These are phyloP conservation scores for Fusarium palustre DNA, from an alignment of 2,329 filamentous ascomycete species.

Conservation along the genomic window DNA sequence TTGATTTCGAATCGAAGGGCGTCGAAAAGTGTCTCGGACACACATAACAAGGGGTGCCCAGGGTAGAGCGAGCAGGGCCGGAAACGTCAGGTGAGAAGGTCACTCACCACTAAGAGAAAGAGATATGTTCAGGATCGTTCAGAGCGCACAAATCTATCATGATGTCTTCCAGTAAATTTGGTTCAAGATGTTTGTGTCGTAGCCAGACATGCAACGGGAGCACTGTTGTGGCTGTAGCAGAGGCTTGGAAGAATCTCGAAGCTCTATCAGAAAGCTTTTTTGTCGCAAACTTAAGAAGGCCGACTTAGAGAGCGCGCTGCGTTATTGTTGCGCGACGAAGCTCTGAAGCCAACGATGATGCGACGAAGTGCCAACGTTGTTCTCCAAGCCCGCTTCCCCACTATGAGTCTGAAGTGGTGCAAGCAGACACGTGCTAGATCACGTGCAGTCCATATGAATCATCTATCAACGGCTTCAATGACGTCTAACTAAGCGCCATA, in stretches of 20 bases:
- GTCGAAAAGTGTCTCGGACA: background rate
- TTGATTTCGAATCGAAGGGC: background rate
- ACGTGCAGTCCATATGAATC: background rate
- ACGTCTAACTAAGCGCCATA: background rate
- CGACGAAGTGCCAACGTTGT: constrained; percentile 46
- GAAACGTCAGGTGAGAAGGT: constrained; percentile 13
- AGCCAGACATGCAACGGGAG: constrained; percentile 41
- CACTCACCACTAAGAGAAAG: constrained; percentile 58
- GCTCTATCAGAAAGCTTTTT: constrained; percentile 23
- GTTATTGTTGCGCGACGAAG: constrained; percentile 43
- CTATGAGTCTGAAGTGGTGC: constrained; percentile 30
- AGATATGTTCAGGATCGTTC: constrained; percentile 49
- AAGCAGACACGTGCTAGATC: constrained; percentile 23
- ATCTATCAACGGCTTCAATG: constrained; percentile 1
- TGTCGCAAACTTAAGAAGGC: constrained; percentile 24
- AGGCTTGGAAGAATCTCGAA: constrained; percentile 7
- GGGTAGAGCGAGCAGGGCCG: constrained; percentile 7
- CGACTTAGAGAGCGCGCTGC: constrained; percentile 31
- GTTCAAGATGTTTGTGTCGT: constrained; percentile 43
- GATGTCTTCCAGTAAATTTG: constrained; percentile 51
- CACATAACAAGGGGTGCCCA: background rate
- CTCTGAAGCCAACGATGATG: constrained; percentile 47
- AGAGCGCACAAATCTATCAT: constrained; percentile 57
- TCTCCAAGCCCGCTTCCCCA: constrained; percentile 44
- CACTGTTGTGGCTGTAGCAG: constrained; percentile 29